Percentiles rank a stretch among this genome's conserved stretches.
phyloP scores from a whole-genome alignment of 2,329 filamentous ascomycete genomes.

The Tolypocladium album region DNA sequence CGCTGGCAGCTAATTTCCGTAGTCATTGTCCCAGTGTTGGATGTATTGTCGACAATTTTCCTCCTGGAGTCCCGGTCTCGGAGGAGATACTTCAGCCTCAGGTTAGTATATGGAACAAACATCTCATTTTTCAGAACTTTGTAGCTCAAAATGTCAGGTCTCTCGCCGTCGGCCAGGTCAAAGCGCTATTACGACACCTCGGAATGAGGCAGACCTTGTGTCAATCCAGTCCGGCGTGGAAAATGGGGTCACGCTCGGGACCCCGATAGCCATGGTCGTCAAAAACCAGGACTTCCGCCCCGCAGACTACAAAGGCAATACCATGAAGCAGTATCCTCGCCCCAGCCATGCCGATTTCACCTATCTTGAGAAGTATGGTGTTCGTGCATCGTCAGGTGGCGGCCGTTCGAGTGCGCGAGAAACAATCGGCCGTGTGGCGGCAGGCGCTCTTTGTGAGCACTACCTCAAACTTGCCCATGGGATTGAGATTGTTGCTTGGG shows the following conservation, averaged over 20 bases:
- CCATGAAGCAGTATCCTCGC: background rate
- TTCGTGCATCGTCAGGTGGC: background rate
- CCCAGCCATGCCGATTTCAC: background rate
- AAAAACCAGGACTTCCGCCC: background rate
- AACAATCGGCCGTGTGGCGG: background rate
- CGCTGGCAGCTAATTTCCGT: background rate
- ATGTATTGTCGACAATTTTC: background rate
- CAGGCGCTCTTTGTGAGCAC: background rate
- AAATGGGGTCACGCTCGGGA: background rate
- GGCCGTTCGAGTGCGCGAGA: background rate
- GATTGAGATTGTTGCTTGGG: background rate
- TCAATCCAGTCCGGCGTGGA: background rate
- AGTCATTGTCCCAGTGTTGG: background rate
- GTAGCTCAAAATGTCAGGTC: background rate
- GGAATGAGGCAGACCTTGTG: background rate
- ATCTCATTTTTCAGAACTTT: background rate
- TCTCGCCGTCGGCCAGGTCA: background rate
- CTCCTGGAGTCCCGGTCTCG: background rate
- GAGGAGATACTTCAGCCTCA: background rate
- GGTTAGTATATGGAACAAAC: background rate
- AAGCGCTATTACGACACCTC: background rate
- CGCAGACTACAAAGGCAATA: background rate
- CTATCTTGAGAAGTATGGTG: background rate
- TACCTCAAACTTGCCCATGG: background rate
- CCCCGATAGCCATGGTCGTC: background rate